Percentiles rank a stretch among this genome's conserved stretches.
Conservation (phyloP, 768 basidiomycete species). For the Strobilomyces echinocephalus region DNA sequence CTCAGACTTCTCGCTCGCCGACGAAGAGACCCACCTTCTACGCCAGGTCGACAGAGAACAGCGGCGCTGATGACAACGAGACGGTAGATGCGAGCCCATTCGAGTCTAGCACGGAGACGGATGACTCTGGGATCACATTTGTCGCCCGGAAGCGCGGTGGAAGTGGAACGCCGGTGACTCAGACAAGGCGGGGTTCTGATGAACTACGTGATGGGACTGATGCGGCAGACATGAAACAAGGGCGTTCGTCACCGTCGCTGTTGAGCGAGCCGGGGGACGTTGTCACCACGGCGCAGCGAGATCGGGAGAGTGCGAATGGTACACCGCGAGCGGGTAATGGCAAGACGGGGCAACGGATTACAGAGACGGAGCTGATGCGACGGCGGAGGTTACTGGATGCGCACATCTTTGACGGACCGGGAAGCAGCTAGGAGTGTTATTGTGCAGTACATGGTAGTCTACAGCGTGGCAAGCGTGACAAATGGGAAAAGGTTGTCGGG, state of each 20-base stretch:
- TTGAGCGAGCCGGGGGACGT: conserved; percentile 2
- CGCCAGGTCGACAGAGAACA: not conserved
- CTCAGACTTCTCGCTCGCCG: conserved; percentile 19
- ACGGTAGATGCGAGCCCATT: conserved; percentile 26
- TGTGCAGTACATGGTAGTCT: conserved; percentile 1
- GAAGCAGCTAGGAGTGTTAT: not conserved
- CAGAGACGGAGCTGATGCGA: conserved; percentile 75
- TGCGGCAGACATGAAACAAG: conserved; percentile 17
- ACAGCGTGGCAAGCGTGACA: not conserved
- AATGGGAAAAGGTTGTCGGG: not conserved
- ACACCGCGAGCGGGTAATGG: conserved; percentile 31
- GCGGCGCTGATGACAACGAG: conserved; percentile 4
- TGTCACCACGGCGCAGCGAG: conserved; percentile 3
- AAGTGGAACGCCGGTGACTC: conserved; percentile 24
- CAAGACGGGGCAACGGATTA: conserved; percentile 62
- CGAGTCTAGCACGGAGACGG: conserved; percentile 59
- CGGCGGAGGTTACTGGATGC: conserved; percentile 73
- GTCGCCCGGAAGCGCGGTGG: conserved; percentile 49
- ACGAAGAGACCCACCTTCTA: conserved; percentile 14
- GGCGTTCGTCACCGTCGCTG: conserved; percentile 9
- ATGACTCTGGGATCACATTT: conserved; percentile 68
- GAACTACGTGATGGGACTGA: conserved; percentile 14
- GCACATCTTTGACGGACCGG: conserved; percentile 49
- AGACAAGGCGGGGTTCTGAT: conserved; percentile 18
- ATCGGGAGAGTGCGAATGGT: conserved; percentile 26